A percentile compares a stretch with the other conserved stretches of the same genome.
These are phyloP conservation scores for Kockovaella imperatae DNA, from an alignment of 768 basidiomycete species.

Conservation along the genomic window DNA sequence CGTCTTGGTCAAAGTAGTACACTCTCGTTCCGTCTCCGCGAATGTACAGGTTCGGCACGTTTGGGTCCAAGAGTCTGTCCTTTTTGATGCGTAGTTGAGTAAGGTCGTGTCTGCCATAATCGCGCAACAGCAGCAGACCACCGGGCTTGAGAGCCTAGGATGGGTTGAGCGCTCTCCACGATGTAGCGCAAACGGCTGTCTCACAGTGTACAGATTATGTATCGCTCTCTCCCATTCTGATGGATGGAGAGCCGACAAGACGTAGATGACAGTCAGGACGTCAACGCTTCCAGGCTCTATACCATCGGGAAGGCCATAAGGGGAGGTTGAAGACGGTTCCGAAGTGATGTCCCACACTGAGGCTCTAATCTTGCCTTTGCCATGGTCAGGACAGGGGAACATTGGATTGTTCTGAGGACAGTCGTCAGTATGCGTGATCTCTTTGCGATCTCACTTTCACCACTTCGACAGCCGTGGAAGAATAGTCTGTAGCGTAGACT, in stretches of 20 bases:
- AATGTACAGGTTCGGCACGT: slow-evolving; percentile 71
- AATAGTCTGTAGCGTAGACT: slow-evolving; percentile 83
- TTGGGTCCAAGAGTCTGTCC: slow-evolving; percentile 73
- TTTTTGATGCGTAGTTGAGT: slow-evolving; percentile 89
- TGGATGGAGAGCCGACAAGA: slow-evolving; percentile 86
- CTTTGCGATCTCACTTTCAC: slow-evolving; percentile 58
- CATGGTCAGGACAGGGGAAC: slow-evolving; percentile 56
- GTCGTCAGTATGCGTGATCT: neutral
- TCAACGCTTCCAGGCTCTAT: slow-evolving; percentile 67
- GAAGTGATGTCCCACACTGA: slow-evolving; percentile 82
- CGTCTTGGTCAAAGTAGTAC: slow-evolving; percentile 65
- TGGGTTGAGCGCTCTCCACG: slow-evolving; percentile 75
- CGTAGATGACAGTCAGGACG: slow-evolving; percentile 85
- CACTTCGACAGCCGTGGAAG: slow-evolving; percentile 75
- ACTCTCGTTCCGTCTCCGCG: slow-evolving; percentile 95
- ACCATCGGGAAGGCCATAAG: slow-evolving; percentile 55
- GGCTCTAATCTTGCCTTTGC: slow-evolving; percentile 62
- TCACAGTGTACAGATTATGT: slow-evolving; percentile 66
- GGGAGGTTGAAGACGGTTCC: slow-evolving; percentile 2
- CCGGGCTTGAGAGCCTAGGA: slow-evolving; percentile 79
- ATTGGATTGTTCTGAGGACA: slow-evolving; percentile 58
- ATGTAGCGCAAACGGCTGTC: slow-evolving; percentile 13
- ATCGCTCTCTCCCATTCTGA: slow-evolving; percentile 81
- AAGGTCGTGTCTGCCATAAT: slow-evolving; percentile 91
- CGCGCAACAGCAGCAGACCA: slow-evolving; percentile 74